Base-by-base conservation (phyloP, 148 eudicot genomes). In the Chenopodium album region DNA sequence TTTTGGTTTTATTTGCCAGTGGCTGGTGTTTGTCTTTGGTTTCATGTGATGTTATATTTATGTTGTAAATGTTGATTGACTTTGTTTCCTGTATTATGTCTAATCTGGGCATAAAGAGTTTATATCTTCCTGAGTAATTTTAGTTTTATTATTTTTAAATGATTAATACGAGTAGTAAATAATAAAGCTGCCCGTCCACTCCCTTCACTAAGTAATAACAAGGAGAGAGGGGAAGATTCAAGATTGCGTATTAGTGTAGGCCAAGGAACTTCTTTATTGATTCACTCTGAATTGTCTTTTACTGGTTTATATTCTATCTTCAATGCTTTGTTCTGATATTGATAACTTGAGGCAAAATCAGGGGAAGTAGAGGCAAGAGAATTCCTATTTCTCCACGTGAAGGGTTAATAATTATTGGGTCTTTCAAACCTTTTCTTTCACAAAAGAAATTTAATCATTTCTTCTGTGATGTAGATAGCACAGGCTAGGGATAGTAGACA, bases 1-100 rank as follows among this genome's bases (percentile, higher is more conserved):
- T 46, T 16, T 60, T 7, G 13, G 52, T 19, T 56, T 75, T 54
- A 19, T 80, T 73, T 64, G 67, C 56, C 19, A 31, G 50, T 85
- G 23, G 32, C 7, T 4, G 47, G 47, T 52, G 62, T 76, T 70
- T 19, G 44, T 87, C 60, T 76, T 74, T 80, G 41, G 64, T 54
- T 71, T 19, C 59, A 68, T 14, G 31, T 70, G 72, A 65, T 69
- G 65, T 66, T 50, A 34, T 56, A 31, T 50, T 64, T 52, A 11
- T 62, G 52, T 29, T 72, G 23, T 73, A 37, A 44, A 50, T 75
- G 50, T 22, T 77, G 62, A 29, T 10, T 77, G 62, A 0, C 23
- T 3, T n/a, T 46, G 10, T 10, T 74, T 44, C 47, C 63, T 64
- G 26, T 64, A 64, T 26, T 37, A 69, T 32, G 46, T 14, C 37